Evolutionary conservation across 2,329 filamentous ascomycete genomes (phyloP).

Genomic region (Sclerotinia spermophila): DNA sequence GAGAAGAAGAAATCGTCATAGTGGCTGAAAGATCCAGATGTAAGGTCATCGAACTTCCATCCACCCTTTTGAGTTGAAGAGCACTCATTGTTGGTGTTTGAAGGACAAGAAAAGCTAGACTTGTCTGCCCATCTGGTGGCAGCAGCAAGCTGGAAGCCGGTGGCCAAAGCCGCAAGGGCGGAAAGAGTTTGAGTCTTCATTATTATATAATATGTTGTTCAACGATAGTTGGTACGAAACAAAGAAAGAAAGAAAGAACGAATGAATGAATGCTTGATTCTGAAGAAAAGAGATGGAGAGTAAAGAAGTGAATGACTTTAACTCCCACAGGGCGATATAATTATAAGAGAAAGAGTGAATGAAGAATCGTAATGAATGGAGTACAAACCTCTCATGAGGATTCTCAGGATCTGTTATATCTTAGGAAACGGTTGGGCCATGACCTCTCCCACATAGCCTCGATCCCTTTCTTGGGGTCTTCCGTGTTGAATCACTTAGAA

Average conservation of each 20-base stretch:
- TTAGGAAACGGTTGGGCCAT: conserved; percentile 16
- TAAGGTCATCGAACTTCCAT: conserved; percentile 67
- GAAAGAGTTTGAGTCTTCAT: conserved; percentile 41
- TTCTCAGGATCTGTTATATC: conserved; percentile 22
- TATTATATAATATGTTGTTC: conserved; percentile 31
- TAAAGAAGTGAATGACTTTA: conserved; percentile 47
- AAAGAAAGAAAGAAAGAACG: conserved; percentile 25
- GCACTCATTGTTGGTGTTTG: conserved; percentile 75
- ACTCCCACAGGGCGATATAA: conserved; percentile 30
- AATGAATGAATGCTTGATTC: conserved; percentile 33
- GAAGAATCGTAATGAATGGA: conserved; percentile 12
- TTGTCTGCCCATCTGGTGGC: conserved; percentile 49
- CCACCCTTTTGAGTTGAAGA: conserved; percentile 63
- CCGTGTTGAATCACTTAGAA: conserved; percentile 12
- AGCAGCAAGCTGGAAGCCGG: conserved; percentile 45
- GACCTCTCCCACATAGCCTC: conserved; percentile 18
- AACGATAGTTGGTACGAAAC: conserved; percentile 27
- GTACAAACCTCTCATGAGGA: conserved; percentile 9
- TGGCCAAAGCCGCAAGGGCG: conserved; percentile 19
- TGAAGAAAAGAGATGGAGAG: conserved; percentile 38
- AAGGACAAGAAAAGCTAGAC: conserved; percentile 60
- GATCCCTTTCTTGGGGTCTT: conserved; percentile 1
- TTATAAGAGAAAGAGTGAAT: conserved; percentile 18
- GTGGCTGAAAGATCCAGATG: conserved; percentile 54
- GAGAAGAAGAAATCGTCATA: conserved; percentile 73